These are phyloP conservation scores for Saccharomyces uvarum DNA, from an alignment of 1,139 yeast species.

Conservation along the genomic window DNA sequence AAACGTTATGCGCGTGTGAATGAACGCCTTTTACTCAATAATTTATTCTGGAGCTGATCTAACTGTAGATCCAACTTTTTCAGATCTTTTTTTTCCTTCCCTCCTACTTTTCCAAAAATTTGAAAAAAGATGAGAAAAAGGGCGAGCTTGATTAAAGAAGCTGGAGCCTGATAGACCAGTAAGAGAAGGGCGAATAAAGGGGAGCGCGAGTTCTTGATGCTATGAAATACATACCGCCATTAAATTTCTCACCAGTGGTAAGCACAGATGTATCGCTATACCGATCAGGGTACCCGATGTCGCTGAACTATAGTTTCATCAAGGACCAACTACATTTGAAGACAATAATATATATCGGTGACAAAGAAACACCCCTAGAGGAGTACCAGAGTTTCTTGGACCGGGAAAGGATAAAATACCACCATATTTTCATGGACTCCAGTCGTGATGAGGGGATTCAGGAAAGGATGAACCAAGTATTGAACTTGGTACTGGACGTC, in stretches of 20 bases:
- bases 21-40: neutral
- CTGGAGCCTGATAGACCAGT: neutral
- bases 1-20: neutral
- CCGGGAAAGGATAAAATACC: slow-evolving; percentile 48
- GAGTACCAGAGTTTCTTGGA: slow-evolving; percentile 59
- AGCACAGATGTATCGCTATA: slow-evolving; percentile 66
- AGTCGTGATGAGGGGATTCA: slow-evolving; percentile 71
- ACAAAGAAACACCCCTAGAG: slow-evolving; percentile 49
- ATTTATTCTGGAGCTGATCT: neutral
- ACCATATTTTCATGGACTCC: slow-evolving; percentile 57
- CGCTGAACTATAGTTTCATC: slow-evolving; percentile 70
- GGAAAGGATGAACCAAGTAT: slow-evolving; percentile 50
- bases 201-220: neutral
- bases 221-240: slow-evolving; percentile 64
- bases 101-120: neutral
- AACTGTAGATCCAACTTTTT: neutral
- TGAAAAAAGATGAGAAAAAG: neutral
- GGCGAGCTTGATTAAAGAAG: neutral
- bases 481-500: slow-evolving; percentile 56
- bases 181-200: neutral
- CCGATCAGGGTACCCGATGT: slow-evolving; percentile 90
- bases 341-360: slow-evolving; percentile 83
- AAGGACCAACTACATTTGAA: slow-evolving; percentile 54
- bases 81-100: neutral
- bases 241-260: slow-evolving; percentile 73